phyloP scores from a whole-genome alignment of 306 rosid genomes.

The Lathyrus oleraceus region DNA sequence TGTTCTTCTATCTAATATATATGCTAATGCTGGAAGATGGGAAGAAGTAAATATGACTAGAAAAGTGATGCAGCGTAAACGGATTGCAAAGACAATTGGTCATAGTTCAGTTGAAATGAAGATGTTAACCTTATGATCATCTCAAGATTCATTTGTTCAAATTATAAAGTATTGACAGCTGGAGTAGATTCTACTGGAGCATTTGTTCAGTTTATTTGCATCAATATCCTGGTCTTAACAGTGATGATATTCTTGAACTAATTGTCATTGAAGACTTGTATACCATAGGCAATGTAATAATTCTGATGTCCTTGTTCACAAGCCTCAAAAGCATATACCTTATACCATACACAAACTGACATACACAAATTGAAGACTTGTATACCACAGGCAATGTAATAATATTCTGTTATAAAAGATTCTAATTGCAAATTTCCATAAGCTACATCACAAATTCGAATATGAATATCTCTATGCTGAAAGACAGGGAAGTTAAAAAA shows the following conservation, averaged over 20 bases:
- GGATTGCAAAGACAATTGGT: conserved; percentile 60
- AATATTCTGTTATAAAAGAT: not conserved
- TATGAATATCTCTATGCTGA: not conserved
- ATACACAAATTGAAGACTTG: too few relatives aligned
- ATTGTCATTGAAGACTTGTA: not conserved
- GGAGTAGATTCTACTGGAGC: conserved; percentile 44
- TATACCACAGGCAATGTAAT: too few relatives aligned
- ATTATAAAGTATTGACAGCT: conserved; percentile 41
- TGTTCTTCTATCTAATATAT: conserved; percentile 75
- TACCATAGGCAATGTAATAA: too few relatives aligned
- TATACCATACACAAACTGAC: not conserved
- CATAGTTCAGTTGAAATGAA: conserved; percentile 65
- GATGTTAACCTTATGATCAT: conserved; percentile 33
- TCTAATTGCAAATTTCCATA: not conserved
- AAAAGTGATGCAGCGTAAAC: conserved; percentile 50
- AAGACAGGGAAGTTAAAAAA: not conserved
- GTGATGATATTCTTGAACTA: not conserved
- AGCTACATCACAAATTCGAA: not conserved
- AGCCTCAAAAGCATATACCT: not conserved
- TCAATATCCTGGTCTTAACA: not conserved
- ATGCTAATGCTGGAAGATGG: conserved; percentile 71
- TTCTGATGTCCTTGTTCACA: not conserved
- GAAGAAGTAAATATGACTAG: conserved; percentile 63
- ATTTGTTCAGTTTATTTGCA: not conserved
- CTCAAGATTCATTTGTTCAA: conserved; percentile 25